Evolutionary conservation across 768 basidiomycete species (phyloP), one percentile per base, ranked within the genome.

Genomic region (Collybia sordida): DNA sequence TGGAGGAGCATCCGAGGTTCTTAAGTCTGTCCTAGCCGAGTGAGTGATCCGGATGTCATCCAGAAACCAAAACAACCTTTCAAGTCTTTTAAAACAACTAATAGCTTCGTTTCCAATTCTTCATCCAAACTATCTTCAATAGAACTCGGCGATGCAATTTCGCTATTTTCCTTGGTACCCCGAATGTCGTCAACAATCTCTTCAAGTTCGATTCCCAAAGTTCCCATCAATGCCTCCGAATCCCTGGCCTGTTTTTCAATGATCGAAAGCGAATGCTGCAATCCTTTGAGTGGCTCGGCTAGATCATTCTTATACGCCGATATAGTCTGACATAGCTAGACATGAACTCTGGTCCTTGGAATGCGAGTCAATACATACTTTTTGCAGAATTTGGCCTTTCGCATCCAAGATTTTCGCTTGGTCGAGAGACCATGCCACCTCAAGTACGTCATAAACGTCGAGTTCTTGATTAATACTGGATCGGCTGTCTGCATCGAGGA

Each of bases 191-290:
- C 60, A 8, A 49, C 42, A 28, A 67, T 42, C 8, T 58, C 62
- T 27, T 66, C 61, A 14, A 73, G 48, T 47, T 75, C 72, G 45
- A 70, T 67, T 1, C 59, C 58, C 18, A 75, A 56, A 2, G 64
- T 64, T 14, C 67, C 64, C 12, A 70, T 45, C 23, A 69, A 52
- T 0, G 64, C 70, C 28, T 71, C 68, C 2, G 66, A 55, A 23
- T 72, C 67, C 19, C 53, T 45, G 5, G 59, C 47, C 17, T 43
- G 42, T 22, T 56, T 43, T 25, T 63, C 50, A 14, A 47, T 42
- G 7, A 54, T 49, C 0, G 56, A 43, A 7, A 66, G 53, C 23
- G 47, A 47, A 7, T 52, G 42, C 40, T 70, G 61, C 9, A 69
- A 53, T 5, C 24, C 45, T 6, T 54, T 55, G 7, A 68, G 62